Evolutionary conservation across 1,284 basidiomycete species (phyloP).

Genomic region (Fomitopsis schrenkii): DNA sequence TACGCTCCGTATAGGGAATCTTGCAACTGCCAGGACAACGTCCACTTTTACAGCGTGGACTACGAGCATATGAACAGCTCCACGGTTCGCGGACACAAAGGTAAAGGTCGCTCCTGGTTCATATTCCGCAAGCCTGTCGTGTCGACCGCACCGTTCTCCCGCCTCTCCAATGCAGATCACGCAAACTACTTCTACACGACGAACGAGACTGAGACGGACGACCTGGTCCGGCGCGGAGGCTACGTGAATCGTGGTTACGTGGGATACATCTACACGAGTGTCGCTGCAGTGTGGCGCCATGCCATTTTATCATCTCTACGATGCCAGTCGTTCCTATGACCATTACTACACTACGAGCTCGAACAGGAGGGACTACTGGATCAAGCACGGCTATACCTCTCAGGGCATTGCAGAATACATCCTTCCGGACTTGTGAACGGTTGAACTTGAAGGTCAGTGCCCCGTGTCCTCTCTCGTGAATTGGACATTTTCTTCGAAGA

Average conservation of each 20-base stretch:
- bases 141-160: neutral
- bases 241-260: neutral
- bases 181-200: conserved; percentile 5
- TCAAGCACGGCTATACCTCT: neutral
- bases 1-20: neutral
- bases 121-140: neutral
- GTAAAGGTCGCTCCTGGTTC: neutral
- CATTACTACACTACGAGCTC: conserved; percentile 2
- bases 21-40: neutral
- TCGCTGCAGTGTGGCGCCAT: neutral
- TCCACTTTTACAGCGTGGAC: conserved; percentile 6
- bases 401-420: neutral
- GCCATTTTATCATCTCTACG: conserved; percentile 2
- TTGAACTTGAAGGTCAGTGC: too few relatives aligned
- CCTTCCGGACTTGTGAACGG: neutral
- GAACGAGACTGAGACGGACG: neutral
- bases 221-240: neutral
- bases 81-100: neutral
- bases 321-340: neutral
- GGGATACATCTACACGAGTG: neutral
- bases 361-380: neutral
- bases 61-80: neutral
- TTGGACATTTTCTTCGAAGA: too few relatives aligned
- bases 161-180: neutral
- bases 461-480: too few relatives aligned